Conservation (phyloP, 495 filamentous ascomycete genomes). For the Friedmanniomyces simplex region DNA sequence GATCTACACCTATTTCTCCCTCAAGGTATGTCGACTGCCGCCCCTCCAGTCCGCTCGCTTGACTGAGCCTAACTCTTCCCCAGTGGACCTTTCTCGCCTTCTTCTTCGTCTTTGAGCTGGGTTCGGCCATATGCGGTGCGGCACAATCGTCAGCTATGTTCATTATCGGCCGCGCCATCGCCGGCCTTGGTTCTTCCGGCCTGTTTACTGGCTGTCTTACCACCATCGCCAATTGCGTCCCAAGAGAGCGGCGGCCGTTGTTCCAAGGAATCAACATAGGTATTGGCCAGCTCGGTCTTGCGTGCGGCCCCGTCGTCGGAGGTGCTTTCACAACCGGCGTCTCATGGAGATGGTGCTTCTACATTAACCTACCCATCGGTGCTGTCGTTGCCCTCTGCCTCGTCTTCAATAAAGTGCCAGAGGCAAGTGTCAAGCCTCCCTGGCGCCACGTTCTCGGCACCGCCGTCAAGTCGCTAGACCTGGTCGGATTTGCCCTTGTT, state of each 20-base stretch:
- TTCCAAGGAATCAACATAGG: too few relatives aligned
- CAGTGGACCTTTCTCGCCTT: slow-evolving; percentile 20
- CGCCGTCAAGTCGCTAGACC: slow-evolving; percentile 32
- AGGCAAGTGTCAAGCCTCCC: slow-evolving; percentile 4
- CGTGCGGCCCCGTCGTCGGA: slow-evolving; percentile 26
- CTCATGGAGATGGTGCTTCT: slow-evolving; percentile 31
- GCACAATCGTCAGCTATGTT: slow-evolving; percentile 19
- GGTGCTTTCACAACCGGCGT: slow-evolving; percentile 26
- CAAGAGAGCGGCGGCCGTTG: too few relatives aligned
- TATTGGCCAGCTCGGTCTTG: slow-evolving; percentile 28
- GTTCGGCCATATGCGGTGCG: slow-evolving; percentile 15
- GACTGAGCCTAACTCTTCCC: too few relatives aligned
- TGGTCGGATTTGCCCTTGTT: slow-evolving; percentile 38
- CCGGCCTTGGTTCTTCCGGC: slow-evolving; percentile 16
- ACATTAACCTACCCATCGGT: slow-evolving; percentile 21
- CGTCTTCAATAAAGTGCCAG: slow-evolving; percentile 13
- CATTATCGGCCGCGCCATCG: slow-evolving; percentile 14
- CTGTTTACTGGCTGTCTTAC: too few relatives aligned
- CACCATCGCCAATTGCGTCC: too few relatives aligned
- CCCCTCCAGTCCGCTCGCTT: too few relatives aligned
- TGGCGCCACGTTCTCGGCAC: slow-evolving; percentile 4
- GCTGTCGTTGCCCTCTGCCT: slow-evolving; percentile 8
- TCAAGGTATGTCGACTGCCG: too few relatives aligned
- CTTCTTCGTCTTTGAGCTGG: slow-evolving; percentile 17
- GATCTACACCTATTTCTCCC: too few relatives aligned